phyloP scores from a whole-genome alignment of 1,139 yeast species.

The Saccharomyces pastorianus region DNA sequence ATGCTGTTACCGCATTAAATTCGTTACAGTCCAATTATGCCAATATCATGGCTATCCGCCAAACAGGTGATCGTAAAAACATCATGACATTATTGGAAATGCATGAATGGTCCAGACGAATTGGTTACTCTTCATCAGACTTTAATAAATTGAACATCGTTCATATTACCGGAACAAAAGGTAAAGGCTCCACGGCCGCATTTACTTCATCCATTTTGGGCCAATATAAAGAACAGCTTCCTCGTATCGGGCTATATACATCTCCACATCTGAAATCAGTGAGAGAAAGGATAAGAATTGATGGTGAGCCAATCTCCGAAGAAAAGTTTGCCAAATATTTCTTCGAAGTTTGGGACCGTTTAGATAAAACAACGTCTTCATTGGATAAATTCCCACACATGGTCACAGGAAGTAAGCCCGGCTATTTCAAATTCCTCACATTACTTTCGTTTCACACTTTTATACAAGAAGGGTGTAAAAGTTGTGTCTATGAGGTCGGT shows the following conservation, averaged over 20 bases:
- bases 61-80: constrained; percentile 62
- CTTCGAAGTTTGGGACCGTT: constrained; percentile 85
- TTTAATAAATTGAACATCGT: constrained; percentile 69
- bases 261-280: constrained; percentile 94
- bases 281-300: constrained; percentile 81
- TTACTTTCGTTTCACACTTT: constrained; percentile 86
- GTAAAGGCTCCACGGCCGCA: constrained; percentile 97
- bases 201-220: constrained; percentile 73
- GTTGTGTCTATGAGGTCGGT: constrained; percentile 95
- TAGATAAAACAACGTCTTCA: constrained; percentile 54
- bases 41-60: constrained; percentile 71
- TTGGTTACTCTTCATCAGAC: constrained; percentile 68
- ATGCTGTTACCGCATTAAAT: constrained; percentile 79
- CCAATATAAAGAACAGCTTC: constrained; percentile 42
- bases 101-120: constrained; percentile 77
- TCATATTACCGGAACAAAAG: constrained; percentile 96
- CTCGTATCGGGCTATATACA: constrained; percentile 79
- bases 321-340: constrained; percentile 77
- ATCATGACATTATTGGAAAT: constrained; percentile 76
- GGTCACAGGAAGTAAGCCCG: constrained; percentile 71
- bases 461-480: constrained; percentile 74
- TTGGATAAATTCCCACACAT: constrained; percentile 59
- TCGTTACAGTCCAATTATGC: constrained; percentile 87
- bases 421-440: constrained; percentile 87
- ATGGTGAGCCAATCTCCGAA: constrained; percentile 79